Evolutionary conservation across 345 rosid genomes (phyloP).

Genomic region (Eutrema japonicum): DNA sequence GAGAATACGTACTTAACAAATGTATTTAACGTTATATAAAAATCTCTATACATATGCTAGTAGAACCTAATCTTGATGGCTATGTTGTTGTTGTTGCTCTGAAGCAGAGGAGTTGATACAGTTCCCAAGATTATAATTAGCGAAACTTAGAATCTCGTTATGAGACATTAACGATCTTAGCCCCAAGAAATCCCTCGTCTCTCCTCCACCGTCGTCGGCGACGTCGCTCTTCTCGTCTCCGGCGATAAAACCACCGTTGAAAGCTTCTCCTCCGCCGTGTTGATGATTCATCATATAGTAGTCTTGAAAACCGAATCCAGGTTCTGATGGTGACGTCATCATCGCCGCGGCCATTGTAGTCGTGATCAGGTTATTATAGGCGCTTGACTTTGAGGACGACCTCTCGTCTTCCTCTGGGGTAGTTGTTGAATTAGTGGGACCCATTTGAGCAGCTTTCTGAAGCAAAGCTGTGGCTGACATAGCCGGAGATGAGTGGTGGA

Average conservation of each 20-base stretch:
- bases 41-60: slow-evolving; percentile 36
- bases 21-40: slow-evolving; percentile 12
- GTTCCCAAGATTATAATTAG: slow-evolving; percentile 55
- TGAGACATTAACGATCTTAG: slow-evolving; percentile 65
- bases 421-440: slow-evolving; percentile 56
- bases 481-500: slow-evolving; percentile 48
- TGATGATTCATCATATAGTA: slow-evolving; percentile 37
- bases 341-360: slow-evolving; percentile 40
- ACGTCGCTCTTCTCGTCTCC: slow-evolving; percentile 25
- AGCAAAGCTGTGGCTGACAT: slow-evolving; percentile 95
- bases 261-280: slow-evolving; percentile 51
- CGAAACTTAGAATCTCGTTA: slow-evolving; percentile 66
- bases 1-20: slow-evolving; percentile 4
- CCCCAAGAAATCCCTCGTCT: slow-evolving; percentile 92
- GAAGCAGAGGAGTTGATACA: slow-evolving; percentile 49
- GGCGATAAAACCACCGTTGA: slow-evolving; percentile 36
- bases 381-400: slow-evolving; percentile 29
- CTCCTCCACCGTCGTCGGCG: slow-evolving; percentile 44
- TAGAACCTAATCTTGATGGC: slow-evolving; percentile 33
- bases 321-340: slow-evolving; percentile 40
- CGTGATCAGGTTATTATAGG: slow-evolving; percentile 25
- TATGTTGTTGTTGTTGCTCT: slow-evolving; percentile 31
- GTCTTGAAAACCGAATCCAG: slow-evolving; percentile 39
- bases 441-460: slow-evolving; percentile 89
- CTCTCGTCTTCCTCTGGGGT: slow-evolving; percentile 37